These are phyloP conservation scores for Yarrowia alimentaria DNA, from an alignment of 805 yeast species.

Conservation along the genomic window DNA sequence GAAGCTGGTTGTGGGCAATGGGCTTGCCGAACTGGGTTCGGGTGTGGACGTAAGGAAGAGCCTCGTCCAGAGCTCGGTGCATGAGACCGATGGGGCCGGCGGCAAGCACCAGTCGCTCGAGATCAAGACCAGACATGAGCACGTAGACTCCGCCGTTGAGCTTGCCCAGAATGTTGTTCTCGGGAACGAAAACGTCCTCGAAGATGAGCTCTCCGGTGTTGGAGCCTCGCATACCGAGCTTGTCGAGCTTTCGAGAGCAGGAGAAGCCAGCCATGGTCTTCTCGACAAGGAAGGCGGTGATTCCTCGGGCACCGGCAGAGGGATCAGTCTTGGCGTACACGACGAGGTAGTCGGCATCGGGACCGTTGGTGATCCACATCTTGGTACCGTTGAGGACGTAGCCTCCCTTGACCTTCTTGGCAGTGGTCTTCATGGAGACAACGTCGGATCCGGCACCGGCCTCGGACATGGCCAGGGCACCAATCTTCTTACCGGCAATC, in stretches of 20 bases:
- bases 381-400: slow-evolving; percentile 38
- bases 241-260: slow-evolving; percentile 39
- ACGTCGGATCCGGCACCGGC: slow-evolving; percentile 40
- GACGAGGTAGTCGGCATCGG: slow-evolving; percentile 38
- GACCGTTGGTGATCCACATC: slow-evolving; percentile 41
- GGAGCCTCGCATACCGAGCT: slow-evolving; percentile 41
- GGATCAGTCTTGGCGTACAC: slow-evolving; percentile 40
- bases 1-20: slow-evolving; percentile 38
- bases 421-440: slow-evolving; percentile 39
- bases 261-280: slow-evolving; percentile 37
- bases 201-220: slow-evolving; percentile 40
- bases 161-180: slow-evolving; percentile 38
- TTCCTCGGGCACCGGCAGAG: slow-evolving; percentile 37
- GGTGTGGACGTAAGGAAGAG: slow-evolving; percentile 39
- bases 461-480: slow-evolving; percentile 41
- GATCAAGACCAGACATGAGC: slow-evolving; percentile 39
- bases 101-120: slow-evolving; percentile 38
- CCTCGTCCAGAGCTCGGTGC: slow-evolving; percentile 39
- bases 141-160: slow-evolving; percentile 38
- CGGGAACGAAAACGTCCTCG: slow-evolving; percentile 39
- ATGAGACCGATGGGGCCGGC: slow-evolving; percentile 40
- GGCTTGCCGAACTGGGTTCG: slow-evolving; percentile 40
- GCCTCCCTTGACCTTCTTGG: slow-evolving; percentile 36
- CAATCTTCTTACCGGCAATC: slow-evolving; percentile 37
- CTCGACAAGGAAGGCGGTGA: slow-evolving; percentile 39